Base-by-base conservation (phyloP, 2,329 filamentous ascomycete species). In the Waltergamsia citrina region DNA sequence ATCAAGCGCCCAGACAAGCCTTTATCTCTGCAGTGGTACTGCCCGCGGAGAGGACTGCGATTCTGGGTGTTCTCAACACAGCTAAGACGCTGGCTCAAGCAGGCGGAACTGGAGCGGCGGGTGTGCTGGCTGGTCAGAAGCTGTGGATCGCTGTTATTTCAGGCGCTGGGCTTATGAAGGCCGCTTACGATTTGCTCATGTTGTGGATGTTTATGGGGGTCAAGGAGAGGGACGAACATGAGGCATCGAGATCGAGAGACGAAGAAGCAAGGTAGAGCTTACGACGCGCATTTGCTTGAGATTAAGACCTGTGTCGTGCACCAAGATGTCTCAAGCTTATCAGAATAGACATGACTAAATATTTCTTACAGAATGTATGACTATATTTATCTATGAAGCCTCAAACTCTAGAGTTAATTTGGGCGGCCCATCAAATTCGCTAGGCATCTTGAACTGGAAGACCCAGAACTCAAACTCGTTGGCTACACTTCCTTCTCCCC, bases 11-110 rank as follows among this genome's bases (percentile, higher is more conserved):
- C 0, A 69, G 81, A 7, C 69, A 73, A 4, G 81, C 81, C 0
- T 85, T 86, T 49, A 54, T 86, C 3, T 73, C 81, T 0, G 72
- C 76, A 2, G 69, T 77, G 0, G 65, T 86, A 4, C 66, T 72
- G 8, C 68, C 79, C 0, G 60, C 65, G 3, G 81, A 86, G 52
- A 68, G 82, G 2, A 86, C 81, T 0, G 77, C 78, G 0, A 71
- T 84, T 9, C 78, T 86, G 71, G 82, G 81, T 0, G 60, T 78
- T 0, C 64, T 83, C 4, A 85, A 84, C 41, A 72, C 81, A 1
- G 70, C 80, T 19, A 84, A 82, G 54, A 85, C 80, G 0, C 59
- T 67, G 6, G 65, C 69, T 5, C 71, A 79, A 49, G 78, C 71
- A 37, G 47, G 73, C 2, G 81, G 80, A 0, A 77, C 79, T 0